These are phyloP conservation scores for Brassica carinata DNA, from an alignment of 345 rosid species.

Conservation along the genomic window DNA sequence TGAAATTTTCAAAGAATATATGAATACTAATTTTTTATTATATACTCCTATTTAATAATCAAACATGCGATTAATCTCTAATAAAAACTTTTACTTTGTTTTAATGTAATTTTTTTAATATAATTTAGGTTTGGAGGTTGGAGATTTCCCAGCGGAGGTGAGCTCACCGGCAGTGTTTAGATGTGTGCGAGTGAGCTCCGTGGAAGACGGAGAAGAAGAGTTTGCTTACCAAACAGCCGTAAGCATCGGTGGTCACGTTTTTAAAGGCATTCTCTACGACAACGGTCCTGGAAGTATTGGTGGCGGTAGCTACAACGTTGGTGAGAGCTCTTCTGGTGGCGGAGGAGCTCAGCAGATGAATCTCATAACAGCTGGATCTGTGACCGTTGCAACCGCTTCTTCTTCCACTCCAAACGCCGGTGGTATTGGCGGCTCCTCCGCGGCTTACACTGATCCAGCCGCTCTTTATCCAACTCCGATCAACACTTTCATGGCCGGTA, in stretches of 20 bases:
- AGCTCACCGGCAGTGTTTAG: constrained; percentile 56
- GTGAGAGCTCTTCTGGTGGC: constrained; percentile 43
- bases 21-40: background rate
- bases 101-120: background rate
- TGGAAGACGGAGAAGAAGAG: constrained; percentile 53
- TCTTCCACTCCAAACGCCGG: constrained; percentile 41
- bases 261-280: constrained; percentile 70
- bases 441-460: constrained; percentile 32
- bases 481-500: constrained; percentile 67
- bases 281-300: constrained; percentile 49
- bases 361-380: constrained; percentile 39
- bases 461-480: constrained; percentile 48
- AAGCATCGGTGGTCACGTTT: constrained; percentile 63
- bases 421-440: constrained; percentile 37
- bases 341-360: constrained; percentile 33
- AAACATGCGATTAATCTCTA: constrained; percentile 11
- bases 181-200: constrained; percentile 57
- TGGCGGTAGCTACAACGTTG: constrained; percentile 21
- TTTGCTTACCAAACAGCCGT: constrained; percentile 52
- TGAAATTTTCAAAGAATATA: background rate
- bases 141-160: constrained; percentile 62
- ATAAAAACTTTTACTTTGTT: background rate
- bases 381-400: constrained; percentile 41
- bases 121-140: constrained; percentile 58
- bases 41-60: background rate